Evolutionary conservation across 352 stramenopile species (phyloP).

Genomic region (Pythium dissotocum): DNA sequence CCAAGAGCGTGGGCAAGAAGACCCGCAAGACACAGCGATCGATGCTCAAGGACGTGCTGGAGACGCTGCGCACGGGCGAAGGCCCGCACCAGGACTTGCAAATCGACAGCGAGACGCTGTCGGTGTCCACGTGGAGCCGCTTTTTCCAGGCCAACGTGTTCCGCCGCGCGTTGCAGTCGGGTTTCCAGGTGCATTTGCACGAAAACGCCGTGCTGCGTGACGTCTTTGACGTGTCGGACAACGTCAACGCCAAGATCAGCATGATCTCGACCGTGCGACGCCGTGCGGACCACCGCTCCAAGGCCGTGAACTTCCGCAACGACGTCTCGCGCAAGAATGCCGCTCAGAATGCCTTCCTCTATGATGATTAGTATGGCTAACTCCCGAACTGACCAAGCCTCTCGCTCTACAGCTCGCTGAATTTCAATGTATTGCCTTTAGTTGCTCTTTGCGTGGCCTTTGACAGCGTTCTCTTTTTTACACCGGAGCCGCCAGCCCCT

Average conservation of each 20-base stretch:
- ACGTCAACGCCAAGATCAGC: conserved; percentile 43
- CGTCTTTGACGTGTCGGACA: conserved; percentile 63
- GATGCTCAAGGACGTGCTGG: conserved; percentile 68
- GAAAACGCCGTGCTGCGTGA: conserved; percentile 61
- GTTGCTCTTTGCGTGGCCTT: too few relatives aligned
- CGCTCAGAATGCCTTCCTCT: conserved; percentile 68
- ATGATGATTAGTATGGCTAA: conserved; percentile 39
- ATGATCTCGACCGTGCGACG: conserved; percentile 52
- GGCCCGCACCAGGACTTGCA: conserved; percentile 59
- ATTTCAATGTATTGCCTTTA: too few relatives aligned
- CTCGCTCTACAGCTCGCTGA: too few relatives aligned
- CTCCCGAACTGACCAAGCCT: not conserved
- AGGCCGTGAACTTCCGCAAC: conserved; percentile 58
- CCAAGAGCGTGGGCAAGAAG: conserved; percentile 74
- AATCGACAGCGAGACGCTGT: conserved; percentile 50
- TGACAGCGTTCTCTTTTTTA: too few relatives aligned
- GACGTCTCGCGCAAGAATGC: conserved; percentile 52
- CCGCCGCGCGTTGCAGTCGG: conserved; percentile 47
- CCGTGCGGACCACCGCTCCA: conserved; percentile 48
- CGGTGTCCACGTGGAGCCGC: conserved; percentile 56
- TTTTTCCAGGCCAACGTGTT: conserved; percentile 72
- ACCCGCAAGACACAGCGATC: conserved; percentile 63
- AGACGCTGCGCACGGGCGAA: conserved; percentile 57
- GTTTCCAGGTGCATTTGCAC: conserved; percentile 63
- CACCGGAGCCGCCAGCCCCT: too few relatives aligned